Evolutionary conservation across 345 rosid genomes (phyloP), one percentile per base, ranked within the genome.

Genomic region (Punica granatum): DNA sequence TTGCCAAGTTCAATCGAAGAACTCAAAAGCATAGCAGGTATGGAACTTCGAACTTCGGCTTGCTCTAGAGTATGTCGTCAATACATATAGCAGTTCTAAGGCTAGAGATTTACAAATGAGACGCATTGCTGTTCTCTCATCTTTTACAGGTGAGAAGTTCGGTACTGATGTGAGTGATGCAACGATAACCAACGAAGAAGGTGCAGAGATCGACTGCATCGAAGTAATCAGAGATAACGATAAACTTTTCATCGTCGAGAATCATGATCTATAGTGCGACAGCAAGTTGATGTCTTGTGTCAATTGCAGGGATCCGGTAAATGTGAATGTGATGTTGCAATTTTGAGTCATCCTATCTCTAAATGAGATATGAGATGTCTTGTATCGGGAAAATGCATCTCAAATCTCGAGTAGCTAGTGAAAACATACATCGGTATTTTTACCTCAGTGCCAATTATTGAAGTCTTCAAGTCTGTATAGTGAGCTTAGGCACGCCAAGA

Each of bases 171-270:
- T 85, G 49, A 73, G 71, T 26, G 82, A 76, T 73, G 76, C 76
- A 25, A 71, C 75, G 67, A 82, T 87, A 63, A 87, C 83, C 12
- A 78, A 92, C 74, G 88, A 77, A 80, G 90, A 76, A 75, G 96
- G 98, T 31, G 76, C 96, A 21, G 97, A 90, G 80, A 83, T 92
- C 44, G 97, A 90, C 72, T 82, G 81, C 61, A 79, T 84, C 66
- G 92, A 92, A 74, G 93, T 92, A 67, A 85, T 92, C 67, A 81
- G 98, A 80, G 97, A 92, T 69, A 81, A 85, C 44, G 98, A 92
- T 67, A 92, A 87, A 76, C 81, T 90, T 41, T 92, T 83, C 79
- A 68, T 90, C 48, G 76, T 86, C 60, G 92, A 87, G 49, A 73
- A 74, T 67, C 58, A 74, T 63, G 69, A 66, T 66, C 68, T 6